Percentiles rank a stretch among this genome's conserved stretches.
Evolutionary conservation across 2,329 filamentous ascomycete species (phyloP).

Genomic region (Aspergillus tamarii): DNA sequence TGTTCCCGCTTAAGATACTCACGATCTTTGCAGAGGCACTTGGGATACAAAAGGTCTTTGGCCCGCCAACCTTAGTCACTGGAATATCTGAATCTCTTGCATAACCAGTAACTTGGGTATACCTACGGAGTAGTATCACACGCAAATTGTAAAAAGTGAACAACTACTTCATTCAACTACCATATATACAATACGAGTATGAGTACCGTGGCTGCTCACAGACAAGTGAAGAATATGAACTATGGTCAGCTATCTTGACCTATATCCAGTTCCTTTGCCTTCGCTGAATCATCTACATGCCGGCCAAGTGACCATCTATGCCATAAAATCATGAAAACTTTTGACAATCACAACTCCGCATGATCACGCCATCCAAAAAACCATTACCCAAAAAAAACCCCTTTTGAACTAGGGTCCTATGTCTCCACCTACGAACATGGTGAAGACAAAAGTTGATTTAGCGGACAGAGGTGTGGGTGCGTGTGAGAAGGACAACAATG

Average conservation of each 20-base stretch:
- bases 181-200: background rate
- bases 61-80: no score
- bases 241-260: conserved; percentile 66
- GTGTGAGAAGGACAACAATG: conserved; percentile 16
- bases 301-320: conserved; percentile 18
- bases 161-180: background rate
- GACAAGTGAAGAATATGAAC: conserved; percentile 33
- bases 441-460: conserved; percentile 12
- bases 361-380: conserved; percentile 23
- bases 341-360: conserved; percentile 25
- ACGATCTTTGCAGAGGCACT: no score
- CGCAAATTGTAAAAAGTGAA: no score
- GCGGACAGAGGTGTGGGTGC: conserved; percentile 9
- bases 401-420: conserved; percentile 8
- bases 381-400: conserved; percentile 18
- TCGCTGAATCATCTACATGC: conserved; percentile 15
- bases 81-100: no score
- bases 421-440: conserved; percentile 12
- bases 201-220: background rate
- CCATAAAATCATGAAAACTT: conserved; percentile 19
- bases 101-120: no score
- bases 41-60: no score
- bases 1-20: no score
- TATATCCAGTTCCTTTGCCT: conserved; percentile 34
- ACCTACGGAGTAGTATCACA: no score